These are phyloP conservation scores for Microcyclospora pomicola DNA, from an alignment of 2,329 filamentous ascomycete species.

Conservation along the genomic window DNA sequence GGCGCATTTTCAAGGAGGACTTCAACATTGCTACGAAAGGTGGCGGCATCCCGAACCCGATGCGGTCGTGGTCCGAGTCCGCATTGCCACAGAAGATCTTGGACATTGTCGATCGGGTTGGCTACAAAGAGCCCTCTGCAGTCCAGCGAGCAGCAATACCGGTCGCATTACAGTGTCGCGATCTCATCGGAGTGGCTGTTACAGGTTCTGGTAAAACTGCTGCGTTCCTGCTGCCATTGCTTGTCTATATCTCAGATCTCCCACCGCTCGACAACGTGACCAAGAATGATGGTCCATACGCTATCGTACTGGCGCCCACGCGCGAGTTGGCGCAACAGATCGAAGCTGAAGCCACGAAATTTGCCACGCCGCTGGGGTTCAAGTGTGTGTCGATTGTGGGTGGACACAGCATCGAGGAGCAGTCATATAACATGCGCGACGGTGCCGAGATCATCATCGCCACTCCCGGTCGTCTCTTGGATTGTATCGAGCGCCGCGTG, in stretches of 20 bases:
- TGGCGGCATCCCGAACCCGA: slow-evolving; percentile 81
- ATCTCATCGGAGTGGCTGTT: slow-evolving; percentile 95
- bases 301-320: slow-evolving; percentile 91
- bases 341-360: slow-evolving; percentile 96
- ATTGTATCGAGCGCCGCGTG: slow-evolving; percentile 87
- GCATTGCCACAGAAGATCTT: slow-evolving; percentile 62
- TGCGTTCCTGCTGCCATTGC: slow-evolving; percentile 77
- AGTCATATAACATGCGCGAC: slow-evolving; percentile 87
- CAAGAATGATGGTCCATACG: slow-evolving; percentile 90
- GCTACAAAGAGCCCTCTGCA: slow-evolving; percentile 81
- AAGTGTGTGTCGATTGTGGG: slow-evolving; percentile 74
- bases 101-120: slow-evolving; percentile 68
- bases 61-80: slow-evolving; percentile 88
- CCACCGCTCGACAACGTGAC: slow-evolving; percentile 72
- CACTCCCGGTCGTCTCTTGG: slow-evolving; percentile 88
- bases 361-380: slow-evolving; percentile 92
- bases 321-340: slow-evolving; percentile 98
- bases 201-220: slow-evolving; percentile 98
- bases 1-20: slow-evolving; percentile 99
- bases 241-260: slow-evolving; percentile 88
- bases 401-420: slow-evolving; percentile 65
- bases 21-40: slow-evolving; percentile 95
- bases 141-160: slow-evolving; percentile 93
- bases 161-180: slow-evolving; percentile 79
- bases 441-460: slow-evolving; percentile 98